A percentile compares a stretch with the other conserved stretches of the same genome.
These are phyloP conservation scores for Pterulicium gracile DNA, from an alignment of 1,284 basidiomycete species.

Conservation along the genomic window DNA sequence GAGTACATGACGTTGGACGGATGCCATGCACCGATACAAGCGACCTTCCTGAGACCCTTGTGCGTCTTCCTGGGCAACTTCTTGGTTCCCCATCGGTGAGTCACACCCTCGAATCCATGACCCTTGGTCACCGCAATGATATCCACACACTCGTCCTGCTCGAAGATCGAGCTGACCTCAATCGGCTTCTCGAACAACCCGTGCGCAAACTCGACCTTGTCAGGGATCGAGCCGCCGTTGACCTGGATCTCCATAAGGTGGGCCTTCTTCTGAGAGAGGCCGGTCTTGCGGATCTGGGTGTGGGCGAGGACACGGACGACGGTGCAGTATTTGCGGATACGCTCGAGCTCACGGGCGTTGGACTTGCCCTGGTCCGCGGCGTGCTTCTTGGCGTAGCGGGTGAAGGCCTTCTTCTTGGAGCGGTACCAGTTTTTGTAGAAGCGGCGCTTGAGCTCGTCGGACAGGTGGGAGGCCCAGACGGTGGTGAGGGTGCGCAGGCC, in stretches of 20 bases:
- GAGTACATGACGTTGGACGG: slow-evolving; percentile 99
- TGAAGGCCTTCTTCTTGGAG: slow-evolving; percentile 99
- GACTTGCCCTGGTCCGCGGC: slow-evolving; percentile 93
- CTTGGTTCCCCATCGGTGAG: slow-evolving; percentile 98
- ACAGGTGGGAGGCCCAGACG: slow-evolving; percentile 79
- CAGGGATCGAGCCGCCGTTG: slow-evolving; percentile 93
- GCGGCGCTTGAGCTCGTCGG: slow-evolving; percentile 91
- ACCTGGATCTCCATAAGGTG: slow-evolving; percentile 99
- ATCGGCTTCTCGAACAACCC: slow-evolving; percentile 97
- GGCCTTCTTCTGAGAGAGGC: slow-evolving; percentile 98
- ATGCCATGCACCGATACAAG: slow-evolving; percentile 99
- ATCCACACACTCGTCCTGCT: slow-evolving; percentile 96
- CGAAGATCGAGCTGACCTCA: slow-evolving; percentile 81
- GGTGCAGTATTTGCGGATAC: slow-evolving; percentile 99
- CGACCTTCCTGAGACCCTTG: slow-evolving; percentile 99
- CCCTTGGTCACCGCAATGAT: slow-evolving; percentile 98
- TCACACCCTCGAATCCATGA: slow-evolving; percentile 99
- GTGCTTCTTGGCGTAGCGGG: slow-evolving; percentile 98
- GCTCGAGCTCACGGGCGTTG: slow-evolving; percentile 93
- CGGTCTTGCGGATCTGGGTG: slow-evolving; percentile 98
- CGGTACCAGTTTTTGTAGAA: slow-evolving; percentile 99
- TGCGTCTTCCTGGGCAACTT: slow-evolving; percentile 98
- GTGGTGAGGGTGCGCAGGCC: slow-evolving; percentile 85
- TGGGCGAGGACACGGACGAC: slow-evolving; percentile 99
- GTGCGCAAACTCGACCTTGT: slow-evolving; percentile 98